Conservation (phyloP, 345 rosid species). For the Eucalyptus pauciflora region DNA sequence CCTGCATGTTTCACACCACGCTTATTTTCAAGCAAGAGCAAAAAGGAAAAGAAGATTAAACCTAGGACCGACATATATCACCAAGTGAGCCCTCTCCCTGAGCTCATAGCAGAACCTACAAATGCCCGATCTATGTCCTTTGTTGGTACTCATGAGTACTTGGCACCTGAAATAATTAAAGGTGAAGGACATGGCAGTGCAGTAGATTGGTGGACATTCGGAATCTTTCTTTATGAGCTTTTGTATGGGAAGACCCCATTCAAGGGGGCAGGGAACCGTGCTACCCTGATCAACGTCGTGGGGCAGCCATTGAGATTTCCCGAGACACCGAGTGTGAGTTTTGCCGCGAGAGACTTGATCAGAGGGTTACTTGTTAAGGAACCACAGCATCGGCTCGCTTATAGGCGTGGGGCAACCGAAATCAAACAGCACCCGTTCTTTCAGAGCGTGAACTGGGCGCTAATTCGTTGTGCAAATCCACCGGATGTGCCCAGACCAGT, state of each 20-base stretch:
- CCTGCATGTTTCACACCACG: slow-evolving; percentile 7
- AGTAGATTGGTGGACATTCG: slow-evolving; percentile 43
- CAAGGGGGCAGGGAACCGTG: slow-evolving; percentile 29
- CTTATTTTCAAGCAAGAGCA: background rate
- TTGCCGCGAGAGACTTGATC: slow-evolving; percentile 24
- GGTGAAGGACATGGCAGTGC: slow-evolving; percentile 44
- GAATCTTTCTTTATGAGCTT: slow-evolving; percentile 29
- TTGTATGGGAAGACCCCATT: slow-evolving; percentile 32
- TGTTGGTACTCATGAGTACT: slow-evolving; percentile 34
- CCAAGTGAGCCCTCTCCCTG: slow-evolving; percentile 22
- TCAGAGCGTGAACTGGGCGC: slow-evolving; percentile 36
- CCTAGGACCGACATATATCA: background rate
- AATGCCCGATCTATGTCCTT: slow-evolving; percentile 35
- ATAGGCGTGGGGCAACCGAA: slow-evolving; percentile 32
- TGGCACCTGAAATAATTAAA: slow-evolving; percentile 33
- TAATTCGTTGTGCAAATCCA: slow-evolving; percentile 27
- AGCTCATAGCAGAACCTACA: slow-evolving; percentile 32
- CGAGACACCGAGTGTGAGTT: slow-evolving; percentile 24
- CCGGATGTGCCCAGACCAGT: slow-evolving; percentile 31
- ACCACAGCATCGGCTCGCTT: slow-evolving; percentile 27
- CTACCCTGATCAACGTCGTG: slow-evolving; percentile 28
- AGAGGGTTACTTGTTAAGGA: slow-evolving; percentile 36
- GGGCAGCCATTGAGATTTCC: slow-evolving; percentile 34
- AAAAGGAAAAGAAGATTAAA: slow-evolving; percentile 1
- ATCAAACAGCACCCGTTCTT: slow-evolving; percentile 38